A percentile compares a stretch with the other conserved stretches of the same genome.
Conservation (phyloP, 768 basidiomycete genomes). For the Termitomyces sp. region DNA sequence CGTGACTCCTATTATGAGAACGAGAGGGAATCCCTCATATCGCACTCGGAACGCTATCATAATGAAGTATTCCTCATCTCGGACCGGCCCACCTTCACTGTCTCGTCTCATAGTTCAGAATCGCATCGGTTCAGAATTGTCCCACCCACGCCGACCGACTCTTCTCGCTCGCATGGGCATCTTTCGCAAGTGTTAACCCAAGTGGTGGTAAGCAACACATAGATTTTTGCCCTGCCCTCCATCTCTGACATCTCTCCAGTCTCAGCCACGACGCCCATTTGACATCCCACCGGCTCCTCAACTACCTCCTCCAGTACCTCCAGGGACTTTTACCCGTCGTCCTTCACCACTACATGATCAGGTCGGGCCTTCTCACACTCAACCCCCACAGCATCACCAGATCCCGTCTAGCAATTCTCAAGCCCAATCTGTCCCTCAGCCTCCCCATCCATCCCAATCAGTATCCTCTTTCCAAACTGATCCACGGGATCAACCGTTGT, state of each 20-base stretch:
- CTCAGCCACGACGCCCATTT: not conserved
- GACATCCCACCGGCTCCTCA: conserved; percentile 16
- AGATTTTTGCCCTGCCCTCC: not conserved
- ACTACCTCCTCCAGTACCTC: conserved; percentile 13
- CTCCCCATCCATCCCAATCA: not conserved
- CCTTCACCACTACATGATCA: not conserved
- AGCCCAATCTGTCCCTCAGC: not conserved
- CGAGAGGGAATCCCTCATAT: conserved; percentile 14
- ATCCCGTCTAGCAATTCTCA: not conserved
- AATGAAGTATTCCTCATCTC: conserved; percentile 18
- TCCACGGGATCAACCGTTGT: not conserved
- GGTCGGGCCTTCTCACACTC: not conserved
- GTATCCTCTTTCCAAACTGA: not conserved
- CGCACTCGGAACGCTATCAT: conserved; percentile 3
- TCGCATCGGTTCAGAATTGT: conserved; percentile 14
- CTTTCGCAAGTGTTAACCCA: not conserved
- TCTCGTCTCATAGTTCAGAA: conserved; percentile 15
- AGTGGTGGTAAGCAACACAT: not conserved
- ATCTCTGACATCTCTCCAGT: not conserved
- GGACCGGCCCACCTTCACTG: conserved; percentile 9
- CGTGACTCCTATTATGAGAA: conserved; percentile 4
- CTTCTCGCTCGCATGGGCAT: conserved; percentile 7
- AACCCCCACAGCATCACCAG: not conserved
- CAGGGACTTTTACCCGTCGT: not conserved
- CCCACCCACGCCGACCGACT: conserved; percentile 18